Evolutionary conservation across 306 rosid species (phyloP), one percentile per base, ranked within the genome.

Genomic region (Albizia julibrissin): DNA sequence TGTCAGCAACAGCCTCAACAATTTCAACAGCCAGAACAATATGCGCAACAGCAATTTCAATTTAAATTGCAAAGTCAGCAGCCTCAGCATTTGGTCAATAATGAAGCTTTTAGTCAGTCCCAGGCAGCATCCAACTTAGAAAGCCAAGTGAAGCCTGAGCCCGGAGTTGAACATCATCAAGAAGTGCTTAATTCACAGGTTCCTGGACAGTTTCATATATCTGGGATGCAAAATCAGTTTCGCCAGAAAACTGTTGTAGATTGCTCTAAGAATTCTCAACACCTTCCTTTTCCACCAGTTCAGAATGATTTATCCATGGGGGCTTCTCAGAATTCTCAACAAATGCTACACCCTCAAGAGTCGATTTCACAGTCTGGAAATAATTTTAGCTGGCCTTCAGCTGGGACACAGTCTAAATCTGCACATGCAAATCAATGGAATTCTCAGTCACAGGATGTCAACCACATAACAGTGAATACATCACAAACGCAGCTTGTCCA

Each of bases 181-280:
- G 97, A 90, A 69, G 85, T 75, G 77, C 52, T 89, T 70, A 89
- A 77, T 69, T 86, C 94, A 26, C 93, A 87, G 58, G 76, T 77
- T 42, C 66, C 89, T 72, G 98, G 91, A 39, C 92, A 88, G 77
- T 92, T 89, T 79, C 91, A 87, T 56, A 42, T 90, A 80, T 61
- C 99, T 74, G 91, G 90, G 85, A 83, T 88, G 83, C 94, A 87
- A 73, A 89, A 82, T 80, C 98, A 95, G 85, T 93, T 92, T 84
- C 91, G 85, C 84, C 93, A 84, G 87, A 87, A 73, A 49, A 62
- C 91, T 59, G 75, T 90, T 42, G 97, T 91, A 79, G 93, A 89
- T 76, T 84, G 77, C 80, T 84, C 87, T 50, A 91, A 87, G 86
- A 77, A 78, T 86, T 82, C 87, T 79, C 97, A 89, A 67, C 86